Percentiles rank a stretch among this genome's conserved stretches.
Evolutionary conservation across 2,329 filamentous ascomycete species (phyloP).

Genomic region (Cladosporium sp.): DNA sequence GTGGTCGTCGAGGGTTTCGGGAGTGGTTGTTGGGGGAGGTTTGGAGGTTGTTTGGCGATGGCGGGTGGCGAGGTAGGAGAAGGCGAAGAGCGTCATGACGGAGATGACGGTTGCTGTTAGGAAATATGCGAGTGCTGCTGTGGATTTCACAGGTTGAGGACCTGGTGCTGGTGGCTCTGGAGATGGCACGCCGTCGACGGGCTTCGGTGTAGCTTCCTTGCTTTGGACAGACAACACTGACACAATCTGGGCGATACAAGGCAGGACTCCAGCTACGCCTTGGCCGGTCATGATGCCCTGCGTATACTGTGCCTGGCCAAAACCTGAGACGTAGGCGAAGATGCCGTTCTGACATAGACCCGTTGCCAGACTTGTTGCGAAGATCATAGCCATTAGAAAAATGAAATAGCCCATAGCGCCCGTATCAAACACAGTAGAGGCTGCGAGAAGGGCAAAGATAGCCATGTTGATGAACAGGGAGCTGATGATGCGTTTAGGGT

Average conservation of each 20-base stretch:
- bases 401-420: conserved; percentile 66
- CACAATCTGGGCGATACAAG: conserved; percentile 79
- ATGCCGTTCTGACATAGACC: conserved; percentile 90
- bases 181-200: conserved; percentile 11
- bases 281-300: conserved; percentile 97
- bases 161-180: conserved; percentile 15
- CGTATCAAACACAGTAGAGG: conserved; percentile 66
- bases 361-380: conserved; percentile 71
- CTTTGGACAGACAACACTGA: conserved; percentile 65
- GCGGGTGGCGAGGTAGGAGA: conserved; percentile 64
- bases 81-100: conserved; percentile 63
- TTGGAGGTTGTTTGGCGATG: conserved; percentile 16
- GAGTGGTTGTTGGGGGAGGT: conserved; percentile 10
- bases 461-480: conserved; percentile 73
- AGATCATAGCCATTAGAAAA: conserved; percentile 80
- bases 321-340: conserved; percentile 85
- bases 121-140: conserved; percentile 86
- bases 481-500: conserved; percentile 77
- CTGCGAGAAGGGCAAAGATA: conserved; percentile 71
- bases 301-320: conserved; percentile 82
- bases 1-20: conserved; percentile 16
- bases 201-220: conserved; percentile 20
- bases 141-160: conserved; percentile 49
- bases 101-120: conserved; percentile 79
- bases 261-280: conserved; percentile 84